Evolutionary conservation across 208 protist species (phyloP).

Genomic region (Spongospora subterranea): DNA sequence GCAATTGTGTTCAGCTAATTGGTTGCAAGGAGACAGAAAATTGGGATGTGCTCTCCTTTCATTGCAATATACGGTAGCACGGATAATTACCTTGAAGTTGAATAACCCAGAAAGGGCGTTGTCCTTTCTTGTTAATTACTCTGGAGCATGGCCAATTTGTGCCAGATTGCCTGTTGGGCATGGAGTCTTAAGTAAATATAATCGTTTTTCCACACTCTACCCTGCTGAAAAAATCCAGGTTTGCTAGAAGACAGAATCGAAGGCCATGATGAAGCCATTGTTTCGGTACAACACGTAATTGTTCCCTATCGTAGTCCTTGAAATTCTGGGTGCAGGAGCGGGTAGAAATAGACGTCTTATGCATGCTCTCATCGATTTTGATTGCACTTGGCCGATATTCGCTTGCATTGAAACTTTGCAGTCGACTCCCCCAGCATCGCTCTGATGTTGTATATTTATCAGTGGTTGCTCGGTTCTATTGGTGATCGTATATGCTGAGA

Average conservation of each 20-base stretch:
- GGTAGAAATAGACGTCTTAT: not conserved
- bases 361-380: too few species aligned
- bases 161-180: not conserved
- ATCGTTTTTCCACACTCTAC: not conserved
- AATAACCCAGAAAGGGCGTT: not conserved
- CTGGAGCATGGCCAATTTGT: not conserved
- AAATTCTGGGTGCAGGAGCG: not conserved
- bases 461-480: too few species aligned
- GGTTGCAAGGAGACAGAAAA: too few species aligned
- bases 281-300: not conserved
- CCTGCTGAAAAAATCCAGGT: not conserved
- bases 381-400: too few species aligned
- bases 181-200: not conserved
- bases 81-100: not conserved
- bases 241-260: not conserved
- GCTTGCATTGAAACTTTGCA: too few species aligned
- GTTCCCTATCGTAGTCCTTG: not conserved
- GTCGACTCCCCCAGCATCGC: too few species aligned
- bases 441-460: too few species aligned
- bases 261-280: not conserved
- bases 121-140: not conserved
- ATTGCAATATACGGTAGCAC: not conserved
- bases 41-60: too few species aligned
- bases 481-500: too few species aligned
- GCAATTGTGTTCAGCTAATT: too few species aligned